A percentile compares a stretch with the other conserved stretches of the same genome.
phyloP scores from a whole-genome alignment of 768 basidiomycete genomes.

The Mycena rosella region DNA sequence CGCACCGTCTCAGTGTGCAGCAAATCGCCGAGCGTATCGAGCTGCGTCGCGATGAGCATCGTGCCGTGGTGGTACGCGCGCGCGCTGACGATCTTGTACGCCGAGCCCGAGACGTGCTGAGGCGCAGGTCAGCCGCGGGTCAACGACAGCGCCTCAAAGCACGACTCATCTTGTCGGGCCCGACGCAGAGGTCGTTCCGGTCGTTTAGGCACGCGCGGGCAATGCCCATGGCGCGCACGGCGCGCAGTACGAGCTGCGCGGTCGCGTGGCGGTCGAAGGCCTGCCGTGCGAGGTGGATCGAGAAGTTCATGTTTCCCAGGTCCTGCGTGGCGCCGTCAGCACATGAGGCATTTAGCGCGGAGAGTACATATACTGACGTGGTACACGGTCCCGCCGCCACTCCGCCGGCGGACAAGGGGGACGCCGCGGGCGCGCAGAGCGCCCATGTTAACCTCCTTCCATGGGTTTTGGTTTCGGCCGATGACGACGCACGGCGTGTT shows the following conservation, averaged over 20 bases:
- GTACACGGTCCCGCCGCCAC: slow-evolving; percentile 96
- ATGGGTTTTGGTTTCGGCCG: slow-evolving; percentile 97
- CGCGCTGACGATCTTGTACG: slow-evolving; percentile 93
- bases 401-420: slow-evolving; percentile 86
- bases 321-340: slow-evolving; percentile 66
- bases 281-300: slow-evolving; percentile 87
- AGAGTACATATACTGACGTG: slow-evolving; percentile 70
- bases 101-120: slow-evolving; percentile 92
- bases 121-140: slow-evolving; percentile 27
- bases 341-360: background rate
- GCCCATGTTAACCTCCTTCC: slow-evolving; percentile 93
- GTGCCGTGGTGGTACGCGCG: slow-evolving; percentile 98
- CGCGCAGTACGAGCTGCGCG: slow-evolving; percentile 80
- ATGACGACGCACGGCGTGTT: slow-evolving; percentile 92
- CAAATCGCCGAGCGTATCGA: slow-evolving; percentile 79
- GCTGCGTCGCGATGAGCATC: slow-evolving; percentile 91
- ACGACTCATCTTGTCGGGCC: slow-evolving; percentile 86
- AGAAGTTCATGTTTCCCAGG: slow-evolving; percentile 97
- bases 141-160: background rate
- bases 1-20: slow-evolving; percentile 76
- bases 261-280: slow-evolving; percentile 86
- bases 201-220: slow-evolving; percentile 82
- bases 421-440: slow-evolving; percentile 65
- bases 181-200: slow-evolving; percentile 92
- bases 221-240: slow-evolving; percentile 82